phyloP scores from a whole-genome alignment of 2,329 filamentous ascomycete genomes.

The Hyphodiscus sp. region DNA sequence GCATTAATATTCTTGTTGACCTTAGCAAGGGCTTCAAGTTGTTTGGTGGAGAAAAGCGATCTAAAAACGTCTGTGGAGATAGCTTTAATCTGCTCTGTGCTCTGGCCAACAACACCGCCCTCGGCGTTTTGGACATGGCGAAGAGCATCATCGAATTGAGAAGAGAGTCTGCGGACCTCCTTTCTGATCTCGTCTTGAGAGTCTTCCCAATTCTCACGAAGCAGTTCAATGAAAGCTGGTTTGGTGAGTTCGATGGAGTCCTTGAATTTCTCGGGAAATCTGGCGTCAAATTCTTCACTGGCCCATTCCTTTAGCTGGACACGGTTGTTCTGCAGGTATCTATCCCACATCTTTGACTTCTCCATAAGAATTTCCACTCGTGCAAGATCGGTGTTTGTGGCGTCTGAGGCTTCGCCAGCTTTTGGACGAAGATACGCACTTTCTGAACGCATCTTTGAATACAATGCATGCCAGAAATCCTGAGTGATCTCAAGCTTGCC shows the following conservation, averaged over 20 bases:
- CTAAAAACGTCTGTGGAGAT: constrained; percentile 13
- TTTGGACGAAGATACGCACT: constrained; percentile 5
- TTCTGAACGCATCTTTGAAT: constrained; percentile 44
- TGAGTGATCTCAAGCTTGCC: constrained; percentile 49
- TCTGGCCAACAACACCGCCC: constrained; percentile 3
- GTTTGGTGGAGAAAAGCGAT: constrained; percentile 16
- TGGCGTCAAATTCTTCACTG: constrained; percentile 12
- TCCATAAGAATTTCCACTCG: constrained; percentile 7
- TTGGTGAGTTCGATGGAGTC: constrained; percentile 11
- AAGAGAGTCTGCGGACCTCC: constrained; percentile 14
- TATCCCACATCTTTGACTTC: constrained; percentile 5
- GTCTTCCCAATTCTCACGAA: constrained; percentile 70
- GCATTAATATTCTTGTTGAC: constrained; percentile 18
- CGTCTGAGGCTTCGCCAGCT: constrained; percentile 1
- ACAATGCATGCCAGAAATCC: constrained; percentile 60
- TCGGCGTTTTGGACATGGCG: constrained; percentile 12
- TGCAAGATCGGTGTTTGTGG: not conserved
- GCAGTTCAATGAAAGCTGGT: constrained; percentile 72
- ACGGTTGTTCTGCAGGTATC: not conserved
- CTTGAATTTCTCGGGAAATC: constrained; percentile 14
- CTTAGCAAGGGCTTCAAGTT: constrained; percentile 23
- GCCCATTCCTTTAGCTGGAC: not conserved
- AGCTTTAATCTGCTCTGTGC: constrained; percentile 13
- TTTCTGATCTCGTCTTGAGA: constrained; percentile 10
- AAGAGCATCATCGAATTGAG: constrained; percentile 12